Evolutionary conservation across 352 stramenopile species (phyloP), one percentile per base, ranked within the genome.

Genomic region (Phytopythium boreale): DNA sequence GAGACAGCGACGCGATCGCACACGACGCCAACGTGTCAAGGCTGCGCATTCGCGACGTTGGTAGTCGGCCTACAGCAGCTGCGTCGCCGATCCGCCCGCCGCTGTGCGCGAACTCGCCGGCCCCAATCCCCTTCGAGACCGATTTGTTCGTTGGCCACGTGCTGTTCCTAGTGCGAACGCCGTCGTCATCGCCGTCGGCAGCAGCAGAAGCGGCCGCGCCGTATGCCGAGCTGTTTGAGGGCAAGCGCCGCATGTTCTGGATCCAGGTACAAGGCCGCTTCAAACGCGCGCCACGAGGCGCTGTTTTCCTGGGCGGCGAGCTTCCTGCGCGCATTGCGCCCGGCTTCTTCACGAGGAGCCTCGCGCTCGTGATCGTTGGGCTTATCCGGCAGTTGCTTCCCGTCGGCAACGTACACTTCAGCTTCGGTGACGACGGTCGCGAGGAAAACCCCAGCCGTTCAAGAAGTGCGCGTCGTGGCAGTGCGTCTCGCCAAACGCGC

Each of bases 181-280:
- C 72, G 44, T 36, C 71, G 1, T 87, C 88, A 0, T 67, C 84
- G 34, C 19, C 72, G 43, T 52, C 71, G 0, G 85, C 88, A 0
- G 68, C 82, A 34, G 74, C 89, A 27, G 47, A 34, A 34, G 19
- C 26, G 19, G 72, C 91, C 44, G 58, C 79, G 14, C 68, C 71
- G 27, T 92, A 87, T 65, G 62, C 65, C 12, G 62, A 68, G 53
- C 71, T 96, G 9, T 94, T 96, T 41, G 64, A 41, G 9, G 74
- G 75, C 46, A 87, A 88, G 36, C 77, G 80, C 14, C 83, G 87
- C 55, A 88, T 86, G 75, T 92, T 96, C 63, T 96, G 87, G 87
- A 94, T 96, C 68, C 87, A 96, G 57, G 84, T 96, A 11, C 87
- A 96, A 57, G 85, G 87, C 24, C 71, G 69, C n/a, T 96, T 96